Evolutionary conservation across 2,329 filamentous ascomycete species (phyloP).

Genomic region (Colletotrichum lupini): DNA sequence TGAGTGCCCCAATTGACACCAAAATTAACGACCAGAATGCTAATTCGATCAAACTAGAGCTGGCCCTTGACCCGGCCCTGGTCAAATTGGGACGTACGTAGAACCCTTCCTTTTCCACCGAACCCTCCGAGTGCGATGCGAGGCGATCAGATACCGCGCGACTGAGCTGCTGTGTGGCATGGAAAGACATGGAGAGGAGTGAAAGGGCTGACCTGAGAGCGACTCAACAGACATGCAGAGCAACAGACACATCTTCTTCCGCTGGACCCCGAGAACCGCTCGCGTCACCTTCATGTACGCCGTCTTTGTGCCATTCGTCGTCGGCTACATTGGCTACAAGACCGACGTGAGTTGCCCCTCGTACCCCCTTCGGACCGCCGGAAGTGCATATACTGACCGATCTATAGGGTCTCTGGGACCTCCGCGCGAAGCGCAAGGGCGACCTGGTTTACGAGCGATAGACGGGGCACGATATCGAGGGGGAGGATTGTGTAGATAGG

Average conservation of each 20-base stretch:
- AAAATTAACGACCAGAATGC: background rate
- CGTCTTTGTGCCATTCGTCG: constrained; percentile 74
- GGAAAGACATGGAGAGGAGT: background rate
- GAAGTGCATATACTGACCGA: constrained; percentile 35
- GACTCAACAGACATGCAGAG: constrained; percentile 76
- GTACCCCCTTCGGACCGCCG: background rate
- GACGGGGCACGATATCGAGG: constrained; percentile 35
- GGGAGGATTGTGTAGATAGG: constrained; percentile 54
- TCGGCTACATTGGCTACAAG: constrained; percentile 79
- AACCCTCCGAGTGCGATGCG: background rate
- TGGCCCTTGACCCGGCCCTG: constrained; percentile 60
- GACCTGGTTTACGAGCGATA: constrained; percentile 87
- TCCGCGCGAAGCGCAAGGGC: constrained; percentile 89
- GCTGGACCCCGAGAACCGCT: constrained; percentile 88
- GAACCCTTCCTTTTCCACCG: background rate
- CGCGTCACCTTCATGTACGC: constrained; percentile 83
- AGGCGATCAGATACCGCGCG: background rate
- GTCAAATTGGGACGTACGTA: constrained; percentile 58
- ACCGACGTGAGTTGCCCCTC: constrained; percentile 78
- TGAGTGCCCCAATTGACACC: constrained; percentile 25
- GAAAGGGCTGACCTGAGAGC: constrained; percentile 37
- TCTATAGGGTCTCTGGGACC: constrained; percentile 82
- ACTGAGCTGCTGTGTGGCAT: background rate
- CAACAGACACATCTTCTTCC: constrained; percentile 94
- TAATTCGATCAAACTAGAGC: constrained; percentile 44